These are phyloP conservation scores for Aspergillus sp. DNA, from an alignment of 2,329 filamentous ascomycete genomes.

Conservation along the genomic window DNA sequence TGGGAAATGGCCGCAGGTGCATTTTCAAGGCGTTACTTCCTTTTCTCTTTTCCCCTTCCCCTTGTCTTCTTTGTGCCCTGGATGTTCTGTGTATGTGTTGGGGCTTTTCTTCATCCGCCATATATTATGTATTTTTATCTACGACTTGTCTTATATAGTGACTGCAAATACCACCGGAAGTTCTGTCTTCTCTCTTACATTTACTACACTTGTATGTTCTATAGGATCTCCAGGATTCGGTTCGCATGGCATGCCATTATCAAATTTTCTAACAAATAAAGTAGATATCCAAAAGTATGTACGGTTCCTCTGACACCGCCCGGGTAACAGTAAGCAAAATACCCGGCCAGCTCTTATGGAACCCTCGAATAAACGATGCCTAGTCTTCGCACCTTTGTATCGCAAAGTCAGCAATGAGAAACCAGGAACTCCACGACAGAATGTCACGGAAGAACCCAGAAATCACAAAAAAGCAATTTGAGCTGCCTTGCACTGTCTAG, in stretches of 20 bases:
- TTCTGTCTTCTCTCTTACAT: background rate
- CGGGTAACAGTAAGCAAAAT: conserved; percentile 65
- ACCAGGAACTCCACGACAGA: conserved; percentile 64
- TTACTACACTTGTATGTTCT: too few species aligned
- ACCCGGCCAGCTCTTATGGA: conserved; percentile 74
- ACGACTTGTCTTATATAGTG: conserved; percentile 27
- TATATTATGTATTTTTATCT: conserved; percentile 40
- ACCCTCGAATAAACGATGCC: conserved; percentile 51
- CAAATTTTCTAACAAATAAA: conserved; percentile 23
- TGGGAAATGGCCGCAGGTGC: conserved; percentile 34
- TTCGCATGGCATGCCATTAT: background rate
- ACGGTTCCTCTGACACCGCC: conserved; percentile 82
- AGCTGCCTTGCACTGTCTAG: conserved; percentile 82
- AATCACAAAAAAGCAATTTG: conserved; percentile 44
- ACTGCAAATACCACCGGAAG: conserved; percentile 27
- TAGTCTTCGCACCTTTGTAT: conserved; percentile 63
- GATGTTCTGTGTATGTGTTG: conserved; percentile 26
- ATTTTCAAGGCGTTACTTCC: conserved; percentile 40
- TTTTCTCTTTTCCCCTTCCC: conserved; percentile 22
- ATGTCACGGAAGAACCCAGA: conserved; percentile 62
- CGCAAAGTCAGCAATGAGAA: conserved; percentile 67
- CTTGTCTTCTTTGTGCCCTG: conserved; percentile 17
- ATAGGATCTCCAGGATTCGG: background rate
- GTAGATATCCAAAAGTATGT: conserved; percentile 53
- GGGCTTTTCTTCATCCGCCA: conserved; percentile 24